Evolutionary conservation across 169 alveolate species (phyloP), one percentile per base, ranked within the genome.

Genomic region (Plasmodium blacklocki): DNA sequence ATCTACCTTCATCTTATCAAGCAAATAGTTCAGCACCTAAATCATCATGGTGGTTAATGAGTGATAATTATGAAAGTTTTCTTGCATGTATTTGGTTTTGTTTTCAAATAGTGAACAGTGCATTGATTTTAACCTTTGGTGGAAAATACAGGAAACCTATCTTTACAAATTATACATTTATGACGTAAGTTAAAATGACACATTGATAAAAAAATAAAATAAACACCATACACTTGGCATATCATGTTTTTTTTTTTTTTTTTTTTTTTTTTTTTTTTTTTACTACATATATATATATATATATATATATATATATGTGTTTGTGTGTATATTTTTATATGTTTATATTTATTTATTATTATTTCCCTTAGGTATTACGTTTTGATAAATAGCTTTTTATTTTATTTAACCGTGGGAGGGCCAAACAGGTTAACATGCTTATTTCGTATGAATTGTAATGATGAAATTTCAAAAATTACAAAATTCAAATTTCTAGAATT

Each of bases 361-460:
- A 50, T 67, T 32, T 32, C 47, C 14, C 52, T 9, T 87, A 95
- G 97, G 83, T 91, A 88, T 32, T 94, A 96, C 88, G 21, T 58
- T 63, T 73, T 78, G 26, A 90, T 95, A 66, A 95, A 94, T 50
- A 54, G 86, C 47, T 73, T 93, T 45, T 64, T 96, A 60, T 59
- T 96, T 59, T 88, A 56, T 29, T 72, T 96, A 60, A 74, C 96
- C 7, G 86, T 96, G 64, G 88, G 96, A 21, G 96, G 96, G 39
- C 98, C 98, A 2, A 94, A 91, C 78, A 88, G 74, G 39, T 73
- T 96, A 71, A 89, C 97, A 26, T 96, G 98, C 80, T 86, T 96
- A 59, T 95, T 95, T 88, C 96, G 98, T 60, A 94, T 96, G 86
- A 96, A 96, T 92, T 96, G 98, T 76, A 95, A 95, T 58, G 97